Evolutionary conservation across 1,284 basidiomycete genomes (phyloP), one percentile per base, ranked within the genome.

Genomic region (Inonotus obliquus): DNA sequence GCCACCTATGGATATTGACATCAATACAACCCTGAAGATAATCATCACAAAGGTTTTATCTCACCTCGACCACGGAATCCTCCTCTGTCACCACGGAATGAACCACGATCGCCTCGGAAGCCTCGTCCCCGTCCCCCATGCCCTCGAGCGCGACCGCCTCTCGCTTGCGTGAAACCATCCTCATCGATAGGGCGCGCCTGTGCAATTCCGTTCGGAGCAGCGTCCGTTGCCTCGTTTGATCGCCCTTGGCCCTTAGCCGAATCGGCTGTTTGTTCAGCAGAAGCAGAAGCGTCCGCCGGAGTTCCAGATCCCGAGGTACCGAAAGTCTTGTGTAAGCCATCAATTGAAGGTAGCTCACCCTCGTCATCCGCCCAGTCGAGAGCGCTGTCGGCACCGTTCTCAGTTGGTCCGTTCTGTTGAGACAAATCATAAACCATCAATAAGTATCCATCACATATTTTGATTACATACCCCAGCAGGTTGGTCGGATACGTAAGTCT

Each of bases 281-380:
- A 73, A 19, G 73, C 66, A 44, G 71, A 56, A 21, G 61, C 63
- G 14, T 63, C 63, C 39, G 72, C 77, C 32, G 88, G 86, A 0
- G 86, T 86, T 1, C 71, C 68, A 10, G 72, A 67, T 9, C 70
- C 71, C 17, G 76, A 72, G 6, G 76, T 74, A 17, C 77, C 76
- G 62, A 79, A 78, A 60, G 73, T 74, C 27, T 74, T 80, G 62
- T 86, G 83, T 37, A 86, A 74, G 55, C 76, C 77, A 44, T 79
- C 80, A 54, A 86, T 83, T 3, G 84, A 76, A 38, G 84, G 85
- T 10, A 87, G 76, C 13, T 78, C 84, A 17, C 74, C 78, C 62
- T 83, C 81, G 45, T 85, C 84, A 29, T 82, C 81, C 29, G 84
- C 82, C 84, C 84, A 86, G 67, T 87, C 81, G 53, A 86, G 75